Conservation (phyloP, 768 basidiomycete genomes). For the Lactifluus rugatus region DNA sequence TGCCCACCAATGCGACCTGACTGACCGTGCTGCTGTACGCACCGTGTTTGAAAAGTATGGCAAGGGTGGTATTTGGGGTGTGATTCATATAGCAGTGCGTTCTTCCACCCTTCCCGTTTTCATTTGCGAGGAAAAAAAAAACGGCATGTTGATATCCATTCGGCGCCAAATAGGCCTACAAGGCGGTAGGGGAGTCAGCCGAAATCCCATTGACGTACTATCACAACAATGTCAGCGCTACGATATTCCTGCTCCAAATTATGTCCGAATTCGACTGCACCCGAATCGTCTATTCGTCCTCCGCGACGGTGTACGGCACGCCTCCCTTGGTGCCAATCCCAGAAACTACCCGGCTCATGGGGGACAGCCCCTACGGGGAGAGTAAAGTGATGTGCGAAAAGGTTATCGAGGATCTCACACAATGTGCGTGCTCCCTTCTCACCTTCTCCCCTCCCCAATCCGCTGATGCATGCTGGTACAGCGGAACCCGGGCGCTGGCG, state of each 20-base stretch:
- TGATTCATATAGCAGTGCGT: constrained; percentile 88
- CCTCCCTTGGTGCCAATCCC: constrained; percentile 90
- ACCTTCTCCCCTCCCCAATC: background rate
- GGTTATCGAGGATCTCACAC: constrained; percentile 80
- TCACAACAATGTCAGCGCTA: constrained; percentile 85
- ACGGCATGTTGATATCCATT: background rate
- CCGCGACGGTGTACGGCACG: constrained; percentile 95
- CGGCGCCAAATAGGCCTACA: constrained; percentile 59
- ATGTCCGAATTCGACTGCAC: constrained; percentile 81
- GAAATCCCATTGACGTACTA: constrained; percentile 93
- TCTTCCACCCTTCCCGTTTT: background rate
- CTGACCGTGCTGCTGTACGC: constrained; percentile 57
- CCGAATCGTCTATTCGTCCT: constrained; percentile 93
- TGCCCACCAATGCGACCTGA: constrained; percentile 62
- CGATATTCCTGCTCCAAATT: constrained; percentile 72
- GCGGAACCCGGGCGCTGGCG: constrained; percentile 66
- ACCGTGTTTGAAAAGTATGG: constrained; percentile 76
- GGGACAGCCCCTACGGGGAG: constrained; percentile 89
- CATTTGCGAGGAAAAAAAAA: background rate
- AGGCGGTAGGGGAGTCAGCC: constrained; percentile 94
- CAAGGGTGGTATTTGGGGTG: constrained; percentile 91
- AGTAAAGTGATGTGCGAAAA: constrained; percentile 95
- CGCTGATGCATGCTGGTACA: constrained; percentile 23
- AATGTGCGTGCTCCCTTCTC: constrained; percentile 43
- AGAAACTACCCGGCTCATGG: constrained; percentile 77